Percentiles rank a stretch among this genome's conserved stretches.
These are phyloP conservation scores for Oxyria digyna DNA, from an alignment of 148 eudicot genomes.

Conservation along the genomic window DNA sequence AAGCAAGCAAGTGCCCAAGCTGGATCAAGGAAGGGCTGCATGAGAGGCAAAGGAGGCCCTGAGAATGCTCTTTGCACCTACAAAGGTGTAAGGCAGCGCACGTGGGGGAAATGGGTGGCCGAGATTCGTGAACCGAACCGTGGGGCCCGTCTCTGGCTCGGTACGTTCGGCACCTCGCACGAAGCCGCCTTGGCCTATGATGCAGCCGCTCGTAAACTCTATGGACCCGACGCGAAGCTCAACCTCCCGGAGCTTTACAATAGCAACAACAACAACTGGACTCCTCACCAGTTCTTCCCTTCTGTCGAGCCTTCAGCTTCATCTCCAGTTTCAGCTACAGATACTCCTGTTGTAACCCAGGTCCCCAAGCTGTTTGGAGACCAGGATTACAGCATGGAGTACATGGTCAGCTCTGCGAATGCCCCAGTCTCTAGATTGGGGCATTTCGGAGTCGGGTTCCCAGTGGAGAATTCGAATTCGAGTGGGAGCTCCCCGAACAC, in stretches of 20 bases:
- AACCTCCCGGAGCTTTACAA: constrained; percentile 31
- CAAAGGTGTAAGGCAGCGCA: constrained; percentile 92
- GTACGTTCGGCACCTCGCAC: constrained; percentile 61
- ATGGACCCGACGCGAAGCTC: constrained; percentile 64
- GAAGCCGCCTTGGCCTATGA: constrained; percentile 89
- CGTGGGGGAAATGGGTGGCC: constrained; percentile 99
- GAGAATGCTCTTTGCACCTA: constrained; percentile 77
- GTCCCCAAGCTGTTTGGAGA: background rate
- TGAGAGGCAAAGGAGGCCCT: constrained; percentile 96
- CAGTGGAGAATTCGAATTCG: constrained; percentile 17
- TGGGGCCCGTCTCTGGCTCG: constrained; percentile 90
- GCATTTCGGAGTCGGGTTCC: constrained; percentile 2
- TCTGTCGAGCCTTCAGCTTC: background rate
- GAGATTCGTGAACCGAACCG: constrained; percentile 95
- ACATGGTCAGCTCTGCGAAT: constrained; percentile 10
- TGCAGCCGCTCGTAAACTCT: constrained; percentile 63
- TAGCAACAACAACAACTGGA: background rate
- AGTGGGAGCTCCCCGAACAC: constrained; percentile 9
- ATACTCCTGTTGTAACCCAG: background rate
- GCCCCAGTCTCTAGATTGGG: constrained; percentile 12
- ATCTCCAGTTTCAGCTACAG: background rate
- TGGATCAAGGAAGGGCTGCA: constrained; percentile 76
- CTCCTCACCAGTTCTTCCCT: constrained; percentile 3
- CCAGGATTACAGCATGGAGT: background rate
- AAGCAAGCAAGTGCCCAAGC: constrained; percentile 20